Base-by-base conservation (phyloP, 495 filamentous ascomycete species). In the Talaromyces proteolyticus region DNA sequence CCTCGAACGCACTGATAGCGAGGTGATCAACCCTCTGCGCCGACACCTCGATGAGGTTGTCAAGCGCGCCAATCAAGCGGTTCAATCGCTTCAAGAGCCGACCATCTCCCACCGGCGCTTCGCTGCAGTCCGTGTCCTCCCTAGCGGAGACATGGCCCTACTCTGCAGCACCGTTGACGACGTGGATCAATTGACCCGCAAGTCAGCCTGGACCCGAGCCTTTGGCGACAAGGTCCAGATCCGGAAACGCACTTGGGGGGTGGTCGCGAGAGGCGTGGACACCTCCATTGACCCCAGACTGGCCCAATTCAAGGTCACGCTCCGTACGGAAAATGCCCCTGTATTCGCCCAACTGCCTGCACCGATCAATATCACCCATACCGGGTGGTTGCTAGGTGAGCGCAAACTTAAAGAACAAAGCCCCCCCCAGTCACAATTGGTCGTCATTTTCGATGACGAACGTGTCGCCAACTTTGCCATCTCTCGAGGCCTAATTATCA, bases 131-230 rank as follows among this genome's bases (percentile, higher is more conserved):
- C 20, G 44, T 2, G 14, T 46, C 11, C 26, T 25, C 3, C 19
- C 19, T 7, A 46, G 44, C 20, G 44, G 44, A 8, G 44, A 46
- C 21, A 26, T 26, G 6, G 16, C n/a, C 6, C 22, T 46, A 5
- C 20, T 29, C 3, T 8, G 6, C 5, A 21, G 11, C 44, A 25
- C 23, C 14, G 44, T 46, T 6, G 44, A 46, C 23, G 44, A 46
- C 22, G 44, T 46, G 18, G 44, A 46, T 22, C 22, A 46, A 14
- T 21, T 46, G 6, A 46, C 44, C 14, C 44, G 44, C 19, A 46
- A 46, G 26, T 4, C 19, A 16, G 3, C 17, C 23, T 46, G 44
- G 44, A 25, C 8, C 21, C 3, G 26, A 5, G 12, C 22, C 44
- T 46, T 46, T 22, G 44, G 44, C 3, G 23, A 21, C 3, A 25